Evolutionary conservation across 1,284 basidiomycete species (phyloP), one percentile per base, ranked within the genome.

Genomic region (Neonothopanus nambi): DNA sequence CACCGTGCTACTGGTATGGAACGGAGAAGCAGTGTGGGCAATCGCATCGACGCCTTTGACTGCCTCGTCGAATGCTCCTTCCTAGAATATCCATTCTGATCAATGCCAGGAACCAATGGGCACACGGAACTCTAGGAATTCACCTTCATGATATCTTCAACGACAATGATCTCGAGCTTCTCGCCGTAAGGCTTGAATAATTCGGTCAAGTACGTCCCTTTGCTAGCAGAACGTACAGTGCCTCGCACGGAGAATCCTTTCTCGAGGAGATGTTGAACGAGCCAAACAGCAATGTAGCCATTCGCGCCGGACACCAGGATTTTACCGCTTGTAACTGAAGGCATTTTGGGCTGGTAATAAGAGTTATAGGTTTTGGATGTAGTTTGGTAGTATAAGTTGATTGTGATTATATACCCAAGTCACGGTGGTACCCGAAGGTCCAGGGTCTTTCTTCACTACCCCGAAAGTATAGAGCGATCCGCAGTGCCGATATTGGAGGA

Each of bases 121-220:
- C 15, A 17, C 6, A 33, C 12, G 9, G 36, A 21, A 18, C 15
- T 20, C 26, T 15, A 46, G 11, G 2, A 13, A n/a, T n/a, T 54
- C 69, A 80, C 76, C 70, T 77, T 67, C 12, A 74, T 77, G 61
- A 85, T 80, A 63, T 86, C 83, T 40, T 77, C 70, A 1, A 83
- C 81, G 38, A 82, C 70, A 28, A 75, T 76, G 62, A 76, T 65
- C 57, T 79, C 76, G 59, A 82, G 74, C 59, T 74, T 73, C 54
- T 75, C 73, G 13, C 71, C 75, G 56, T 70, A 69, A 46, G 63
- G 65, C 45, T 72, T 67, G 70, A 83, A 85, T 23, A 77, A 61
- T 40, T 78, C 63, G 49, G 66, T 63, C 40, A 82, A 66, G 61
- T 85, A 76, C 5, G 73, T 68, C 13, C 74, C 79, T 67, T 85